These are phyloP conservation scores for Populus pruinosa DNA, from an alignment of 345 rosid genomes.

Conservation along the genomic window DNA sequence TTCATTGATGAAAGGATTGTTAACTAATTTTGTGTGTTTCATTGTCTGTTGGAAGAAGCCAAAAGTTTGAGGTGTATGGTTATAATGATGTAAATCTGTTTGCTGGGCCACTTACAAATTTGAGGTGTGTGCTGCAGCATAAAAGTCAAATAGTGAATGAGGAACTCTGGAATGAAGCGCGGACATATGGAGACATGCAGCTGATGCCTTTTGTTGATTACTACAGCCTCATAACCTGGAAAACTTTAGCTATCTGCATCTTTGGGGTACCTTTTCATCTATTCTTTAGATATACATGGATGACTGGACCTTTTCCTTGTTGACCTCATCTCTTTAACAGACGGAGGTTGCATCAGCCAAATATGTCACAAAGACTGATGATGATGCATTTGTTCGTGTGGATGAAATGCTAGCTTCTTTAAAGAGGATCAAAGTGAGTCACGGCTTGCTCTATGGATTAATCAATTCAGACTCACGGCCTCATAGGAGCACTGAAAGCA, in stretches of 20 bases:
- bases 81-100: constrained; percentile 1
- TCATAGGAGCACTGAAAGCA: constrained; percentile 79
- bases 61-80: background rate
- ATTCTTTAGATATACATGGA: background rate
- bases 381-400: constrained; percentile 93
- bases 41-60: background rate
- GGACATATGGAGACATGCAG: constrained; percentile 80
- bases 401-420: constrained; percentile 80
- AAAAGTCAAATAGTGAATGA: constrained; percentile 82
- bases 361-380: constrained; percentile 95
- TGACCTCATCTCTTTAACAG: constrained; percentile 34
- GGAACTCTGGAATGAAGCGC: constrained; percentile 93
- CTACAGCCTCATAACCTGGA: constrained; percentile 94
- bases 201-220: constrained; percentile 97
- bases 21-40: background rate
- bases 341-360: constrained; percentile 73
- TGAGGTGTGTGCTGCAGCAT: constrained; percentile 56
- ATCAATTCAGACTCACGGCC: constrained; percentile 84
- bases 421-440: constrained; percentile 46
- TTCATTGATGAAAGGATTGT: background rate
- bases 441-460: constrained; percentile 80
- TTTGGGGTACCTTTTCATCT: constrained; percentile 68
- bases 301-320: background rate
- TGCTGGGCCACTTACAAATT: constrained; percentile 20
- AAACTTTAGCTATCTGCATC: constrained; percentile 93